Base-by-base conservation (phyloP, 2,329 filamentous ascomycete genomes). In the Simplicillium sp. region DNA sequence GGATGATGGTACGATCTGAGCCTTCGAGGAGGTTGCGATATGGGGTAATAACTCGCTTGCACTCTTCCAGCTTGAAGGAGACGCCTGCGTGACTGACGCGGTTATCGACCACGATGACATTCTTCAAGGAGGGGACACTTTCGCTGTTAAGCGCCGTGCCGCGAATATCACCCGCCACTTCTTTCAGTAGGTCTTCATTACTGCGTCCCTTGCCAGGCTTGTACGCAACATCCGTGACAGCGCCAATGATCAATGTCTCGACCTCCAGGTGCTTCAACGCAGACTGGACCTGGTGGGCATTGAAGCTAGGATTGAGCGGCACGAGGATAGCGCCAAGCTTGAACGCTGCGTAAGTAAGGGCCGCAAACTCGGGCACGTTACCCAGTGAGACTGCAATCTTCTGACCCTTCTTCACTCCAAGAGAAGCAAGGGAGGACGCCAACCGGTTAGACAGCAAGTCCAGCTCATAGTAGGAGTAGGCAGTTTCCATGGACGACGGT, bases 301-400 rank as follows among this genome's bases (percentile, higher is more conserved):
- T 94, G 68, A 97, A 97, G 2, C 79, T 82, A 15, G 89, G 90
- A 58, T 98, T 97, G 17, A 97, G 65, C 0, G 90, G 92, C n/a
- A 94, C 89, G 46, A 97, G 68, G 38, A 97, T 77, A 17, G 87
- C 90, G n/a, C 92, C 92, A 9, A 97, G 73, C 62, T 97, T 97
- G 68, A 90, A 95, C 41, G 92, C 61, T 1, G 89, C 89, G 62
- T 97, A 97, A 6, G 84, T 90, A 15, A 92, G 73, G 38, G 82
- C 81, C 3, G 86, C 87, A 57, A 87, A 90, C 60, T 95, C 88
- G 50, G 82, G 68, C 34, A 80, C 82, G 61, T 95, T 97, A 13
- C 90, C 90, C 39, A 96, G 66, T 45, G 82, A 90, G 18, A 96
- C 79, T 12, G 86, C 89, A 11, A 97, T 85, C 28, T 87, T 75